Evolutionary conservation across 2,329 filamentous ascomycete genomes (phyloP).

Genomic region (Cladophialophora bantiana): DNA sequence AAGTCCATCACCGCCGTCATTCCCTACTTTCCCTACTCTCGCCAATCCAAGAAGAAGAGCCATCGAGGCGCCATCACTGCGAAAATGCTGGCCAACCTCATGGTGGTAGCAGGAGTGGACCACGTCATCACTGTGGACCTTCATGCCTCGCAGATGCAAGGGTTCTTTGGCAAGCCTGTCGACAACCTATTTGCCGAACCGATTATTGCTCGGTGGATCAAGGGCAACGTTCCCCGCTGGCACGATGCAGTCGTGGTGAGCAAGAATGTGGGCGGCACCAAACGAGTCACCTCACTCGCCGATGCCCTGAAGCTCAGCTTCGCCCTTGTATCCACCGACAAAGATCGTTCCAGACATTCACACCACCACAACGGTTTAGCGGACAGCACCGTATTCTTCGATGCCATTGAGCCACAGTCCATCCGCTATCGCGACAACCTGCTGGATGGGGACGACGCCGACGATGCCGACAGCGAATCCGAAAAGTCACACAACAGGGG

Average conservation of each 20-base stretch:
- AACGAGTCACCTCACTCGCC: constrained; percentile 92
- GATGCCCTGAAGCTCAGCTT: constrained; percentile 98
- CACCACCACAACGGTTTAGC: constrained; percentile 67
- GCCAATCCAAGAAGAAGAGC: constrained; percentile 98
- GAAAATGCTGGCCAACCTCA: constrained; percentile 93
- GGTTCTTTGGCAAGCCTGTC: constrained; percentile 96
- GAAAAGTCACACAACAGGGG: constrained; percentile 40
- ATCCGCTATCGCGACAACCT: constrained; percentile 32
- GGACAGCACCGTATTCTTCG: constrained; percentile 78
- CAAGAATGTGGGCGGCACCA: constrained; percentile 97
- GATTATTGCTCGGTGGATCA: constrained; percentile 93
- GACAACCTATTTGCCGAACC: constrained; percentile 98
- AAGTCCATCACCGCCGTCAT: constrained; percentile 52
- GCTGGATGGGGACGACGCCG: constrained; percentile 36
- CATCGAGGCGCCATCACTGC: constrained; percentile 96
- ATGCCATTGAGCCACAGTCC: constrained; percentile 61
- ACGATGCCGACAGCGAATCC: constrained; percentile 43
- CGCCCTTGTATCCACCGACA: constrained; percentile 90
- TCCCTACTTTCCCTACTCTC: constrained; percentile 85
- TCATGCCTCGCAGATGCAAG: constrained; percentile 98
- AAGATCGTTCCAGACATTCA: constrained; percentile 53
- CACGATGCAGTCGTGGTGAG: constrained; percentile 92
- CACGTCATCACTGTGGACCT: constrained; percentile 98
- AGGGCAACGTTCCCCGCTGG: constrained; percentile 82
- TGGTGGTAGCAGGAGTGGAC: constrained; percentile 91